Conservation (phyloP, 768 basidiomycete species). For the Suillus luteus region DNA sequence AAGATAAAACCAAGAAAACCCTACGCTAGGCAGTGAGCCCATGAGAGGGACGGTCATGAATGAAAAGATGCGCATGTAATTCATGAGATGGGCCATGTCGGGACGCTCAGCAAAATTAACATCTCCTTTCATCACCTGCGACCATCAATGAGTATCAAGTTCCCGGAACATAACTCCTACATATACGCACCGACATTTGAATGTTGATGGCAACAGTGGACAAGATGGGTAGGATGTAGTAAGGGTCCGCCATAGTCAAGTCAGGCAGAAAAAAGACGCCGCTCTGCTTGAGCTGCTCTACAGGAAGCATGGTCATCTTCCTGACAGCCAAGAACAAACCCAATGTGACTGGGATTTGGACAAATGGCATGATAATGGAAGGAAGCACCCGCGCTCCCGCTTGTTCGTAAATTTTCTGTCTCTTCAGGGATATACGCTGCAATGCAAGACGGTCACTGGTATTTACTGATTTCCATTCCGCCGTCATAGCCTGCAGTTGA, state of each 20-base stretch:
- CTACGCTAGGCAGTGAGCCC: conserved; percentile 64
- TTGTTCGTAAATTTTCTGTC: conserved; percentile 56
- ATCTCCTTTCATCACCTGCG: conserved; percentile 51
- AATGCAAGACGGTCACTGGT: conserved; percentile 41
- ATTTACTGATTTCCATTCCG: conserved; percentile 47
- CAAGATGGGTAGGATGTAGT: conserved; percentile 66
- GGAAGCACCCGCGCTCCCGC: conserved; percentile 64
- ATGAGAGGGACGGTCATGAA: conserved; percentile 54
- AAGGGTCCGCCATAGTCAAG: conserved; percentile 77
- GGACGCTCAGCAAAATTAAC: conserved; percentile 53
- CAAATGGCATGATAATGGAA: conserved; percentile 55
- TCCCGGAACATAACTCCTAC: not conserved
- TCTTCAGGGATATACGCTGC: conserved; percentile 46
- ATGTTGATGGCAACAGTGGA: conserved; percentile 61
- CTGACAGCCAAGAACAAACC: conserved; percentile 84
- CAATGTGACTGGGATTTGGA: conserved; percentile 77
- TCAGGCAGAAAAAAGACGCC: conserved; percentile 77
- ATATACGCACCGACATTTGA: conserved; percentile 58
- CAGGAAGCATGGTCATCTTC: conserved; percentile 66
- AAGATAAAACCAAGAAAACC: conserved; percentile 26
- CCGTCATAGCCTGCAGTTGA: conserved; percentile 55
- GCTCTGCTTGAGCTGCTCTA: conserved; percentile 75
- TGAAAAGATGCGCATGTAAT: conserved; percentile 61
- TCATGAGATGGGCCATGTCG: conserved; percentile 67
- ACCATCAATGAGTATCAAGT: conserved; percentile 7